Percentiles rank a stretch among this genome's conserved stretches.
Conservation (phyloP, 805 yeast species). For the Cyberlindnera nakhonratchasimensis region DNA sequence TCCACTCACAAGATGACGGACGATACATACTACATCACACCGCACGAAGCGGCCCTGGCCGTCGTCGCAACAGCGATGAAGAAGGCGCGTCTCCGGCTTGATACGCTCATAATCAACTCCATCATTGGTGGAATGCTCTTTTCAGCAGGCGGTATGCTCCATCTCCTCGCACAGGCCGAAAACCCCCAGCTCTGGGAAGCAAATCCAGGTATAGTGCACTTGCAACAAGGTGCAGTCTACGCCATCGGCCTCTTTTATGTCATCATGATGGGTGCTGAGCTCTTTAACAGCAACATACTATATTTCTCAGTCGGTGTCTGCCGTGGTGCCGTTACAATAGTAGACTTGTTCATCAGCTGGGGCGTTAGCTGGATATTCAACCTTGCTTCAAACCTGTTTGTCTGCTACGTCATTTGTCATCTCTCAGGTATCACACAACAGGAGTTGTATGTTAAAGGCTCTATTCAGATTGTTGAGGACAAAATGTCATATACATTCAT, state of each 20-base stretch:
- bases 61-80: slow-evolving; percentile 85
- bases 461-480: slow-evolving; percentile 42
- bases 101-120: slow-evolving; percentile 59
- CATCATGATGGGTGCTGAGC: slow-evolving; percentile 69
- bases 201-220: slow-evolving; percentile 50
- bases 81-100: slow-evolving; percentile 63
- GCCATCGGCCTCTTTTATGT: slow-evolving; percentile 76
- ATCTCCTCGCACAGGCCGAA: slow-evolving; percentile 50
- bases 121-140: slow-evolving; percentile 68
- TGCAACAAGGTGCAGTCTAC: slow-evolving; percentile 59
- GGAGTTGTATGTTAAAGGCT: slow-evolving; percentile 43
- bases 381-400: slow-evolving; percentile 60
- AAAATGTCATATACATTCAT: slow-evolving; percentile 48
- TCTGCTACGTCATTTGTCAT: slow-evolving; percentile 60
- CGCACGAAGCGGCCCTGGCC: slow-evolving; percentile 80
- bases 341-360: slow-evolving; percentile 67
- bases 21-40: slow-evolving; percentile 60
- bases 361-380: slow-evolving; percentile 63
- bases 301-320: slow-evolving; percentile 67
- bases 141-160: slow-evolving; percentile 70
- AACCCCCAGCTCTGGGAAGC: slow-evolving; percentile 38
- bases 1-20: slow-evolving; percentile 30
- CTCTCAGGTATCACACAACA: slow-evolving; percentile 47
- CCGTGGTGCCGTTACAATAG: slow-evolving; percentile 63
- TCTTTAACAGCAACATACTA: slow-evolving; percentile 70